Base-by-base conservation (phyloP, 2,329 filamentous ascomycete species). In the Nemania diffusa region DNA sequence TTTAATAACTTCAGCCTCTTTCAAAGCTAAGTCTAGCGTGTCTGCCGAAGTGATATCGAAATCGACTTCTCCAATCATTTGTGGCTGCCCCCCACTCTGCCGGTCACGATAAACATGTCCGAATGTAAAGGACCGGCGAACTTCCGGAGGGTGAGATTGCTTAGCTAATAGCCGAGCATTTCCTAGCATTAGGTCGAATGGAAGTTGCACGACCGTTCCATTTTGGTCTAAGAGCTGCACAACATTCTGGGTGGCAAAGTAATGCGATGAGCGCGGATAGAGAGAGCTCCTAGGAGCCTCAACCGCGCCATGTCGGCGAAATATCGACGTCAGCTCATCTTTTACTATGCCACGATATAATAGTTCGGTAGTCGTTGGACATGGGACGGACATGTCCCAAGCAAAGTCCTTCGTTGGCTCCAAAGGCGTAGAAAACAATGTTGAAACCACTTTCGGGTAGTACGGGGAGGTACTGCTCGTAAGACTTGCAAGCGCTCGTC, bases 1-100 rank as follows among this genome's bases (percentile, higher is more conserved):
- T 74, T 97, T 98, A 72, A 99, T 88, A 0, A 94, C 91, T 79
- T 98, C 95, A 0, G 95, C 95, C 79, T 99, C 96, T 75, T 97
- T 97, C 63, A 97, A 79, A 0, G 94, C 91, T 52, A 97, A 83
- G 74, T 98, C 94, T 5, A 94, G 80, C 0, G 91, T 91, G 72
- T 94, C 90, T 51, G 88, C 87, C 0, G 94, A 95, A n/a, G 97
- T 87, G 67, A 99, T 94, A 79, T 99, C 96, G 78, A 98, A 99
- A 78, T 98, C 94, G 2, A 97, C 94, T 77, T 98, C 96, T 9
- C 92, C 91, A 77, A 93, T 91, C 74, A 91, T 91, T 64, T 87
- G 86, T 6, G 96, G 96, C 72, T 97, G 92, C 1, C 93, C 92
- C 7, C 93, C 94, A 62, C 90, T 90, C 56, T 89, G 84, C 52